These are phyloP conservation scores for Mycena chlorophos DNA, from an alignment of 768 basidiomycete genomes.

Conservation along the genomic window DNA sequence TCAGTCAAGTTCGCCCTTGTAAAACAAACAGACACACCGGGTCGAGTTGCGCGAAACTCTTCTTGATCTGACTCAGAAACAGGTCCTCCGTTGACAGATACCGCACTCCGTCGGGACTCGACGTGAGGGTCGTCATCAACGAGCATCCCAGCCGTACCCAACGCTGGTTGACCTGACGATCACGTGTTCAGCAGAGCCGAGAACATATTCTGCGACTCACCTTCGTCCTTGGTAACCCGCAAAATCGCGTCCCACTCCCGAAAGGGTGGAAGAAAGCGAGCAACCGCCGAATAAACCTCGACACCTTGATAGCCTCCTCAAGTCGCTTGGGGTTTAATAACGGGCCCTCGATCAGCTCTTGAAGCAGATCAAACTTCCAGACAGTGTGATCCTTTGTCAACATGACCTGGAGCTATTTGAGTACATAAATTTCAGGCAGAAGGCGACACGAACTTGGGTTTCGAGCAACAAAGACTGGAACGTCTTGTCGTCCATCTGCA, in stretches of 20 bases:
- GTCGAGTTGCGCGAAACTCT: conserved; percentile 89
- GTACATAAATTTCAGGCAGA: conserved; percentile 9
- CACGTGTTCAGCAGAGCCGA: background rate
- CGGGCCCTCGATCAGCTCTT: conserved; percentile 90
- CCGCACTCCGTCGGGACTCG: conserved; percentile 78
- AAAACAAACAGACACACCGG: conserved; percentile 63
- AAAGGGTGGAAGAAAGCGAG: conserved; percentile 94
- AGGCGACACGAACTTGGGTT: conserved; percentile 61
- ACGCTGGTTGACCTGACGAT: conserved; percentile 63
- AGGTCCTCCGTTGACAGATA: conserved; percentile 84
- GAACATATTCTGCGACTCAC: conserved; percentile 33
- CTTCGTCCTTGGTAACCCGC: conserved; percentile 71
- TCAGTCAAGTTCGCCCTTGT: too few relatives aligned
- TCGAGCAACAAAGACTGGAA: conserved; percentile 86
- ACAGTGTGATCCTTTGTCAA: conserved; percentile 84
- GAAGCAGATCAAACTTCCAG: conserved; percentile 89
- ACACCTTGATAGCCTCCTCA: conserved; percentile 91
- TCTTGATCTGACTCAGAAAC: conserved; percentile 78
- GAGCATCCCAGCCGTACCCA: conserved; percentile 88
- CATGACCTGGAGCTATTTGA: conserved; percentile 59
- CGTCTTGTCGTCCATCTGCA: conserved; percentile 94
- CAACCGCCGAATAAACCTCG: conserved; percentile 86
- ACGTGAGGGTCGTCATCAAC: conserved; percentile 78
- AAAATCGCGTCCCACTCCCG: conserved; percentile 70
- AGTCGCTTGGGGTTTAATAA: conserved; percentile 87